Evolutionary conservation across 345 rosid genomes (phyloP).

Genomic region (Citrus australasica): DNA sequence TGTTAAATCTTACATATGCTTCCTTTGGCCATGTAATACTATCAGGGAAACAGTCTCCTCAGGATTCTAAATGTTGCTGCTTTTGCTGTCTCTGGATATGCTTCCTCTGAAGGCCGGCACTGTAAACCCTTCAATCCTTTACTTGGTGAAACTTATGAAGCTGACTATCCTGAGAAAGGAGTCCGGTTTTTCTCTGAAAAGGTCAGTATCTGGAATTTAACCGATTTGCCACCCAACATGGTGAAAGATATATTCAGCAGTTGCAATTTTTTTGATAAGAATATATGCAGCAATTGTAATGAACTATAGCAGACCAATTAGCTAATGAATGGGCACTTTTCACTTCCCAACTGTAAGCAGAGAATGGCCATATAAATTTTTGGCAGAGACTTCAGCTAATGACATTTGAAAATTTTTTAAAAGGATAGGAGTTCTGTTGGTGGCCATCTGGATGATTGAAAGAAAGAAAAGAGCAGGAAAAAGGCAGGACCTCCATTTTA

Average conservation of each 20-base stretch:
- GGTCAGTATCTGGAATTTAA: constrained; percentile 39
- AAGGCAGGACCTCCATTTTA: background rate
- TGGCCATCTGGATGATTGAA: background rate
- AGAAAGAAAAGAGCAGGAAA: background rate
- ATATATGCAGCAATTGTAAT: background rate
- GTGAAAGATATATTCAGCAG: background rate
- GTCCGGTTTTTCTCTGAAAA: constrained; percentile 95
- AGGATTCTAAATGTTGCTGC: constrained; percentile 90
- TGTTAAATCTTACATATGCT: constrained; percentile 15
- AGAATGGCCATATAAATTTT: background rate
- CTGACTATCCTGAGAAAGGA: constrained; percentile 88
- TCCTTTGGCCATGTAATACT: constrained; percentile 11
- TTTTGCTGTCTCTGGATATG: constrained; percentile 95
- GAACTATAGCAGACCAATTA: background rate
- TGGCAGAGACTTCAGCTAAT: background rate
- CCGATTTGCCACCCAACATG: background rate
- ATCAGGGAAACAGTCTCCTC: constrained; percentile 70
- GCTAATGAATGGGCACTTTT: background rate
- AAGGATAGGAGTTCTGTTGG: background rate
- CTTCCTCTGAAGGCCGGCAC: constrained; percentile 89
- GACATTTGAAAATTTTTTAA: background rate
- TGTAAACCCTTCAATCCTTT: constrained; percentile 99
- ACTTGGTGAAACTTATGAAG: constrained; percentile 97
- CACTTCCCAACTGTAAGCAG: background rate
- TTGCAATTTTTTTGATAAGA: background rate